These are phyloP conservation scores for Penicillium goetzii DNA, from an alignment of 495 filamentous ascomycete genomes.

Conservation along the genomic window DNA sequence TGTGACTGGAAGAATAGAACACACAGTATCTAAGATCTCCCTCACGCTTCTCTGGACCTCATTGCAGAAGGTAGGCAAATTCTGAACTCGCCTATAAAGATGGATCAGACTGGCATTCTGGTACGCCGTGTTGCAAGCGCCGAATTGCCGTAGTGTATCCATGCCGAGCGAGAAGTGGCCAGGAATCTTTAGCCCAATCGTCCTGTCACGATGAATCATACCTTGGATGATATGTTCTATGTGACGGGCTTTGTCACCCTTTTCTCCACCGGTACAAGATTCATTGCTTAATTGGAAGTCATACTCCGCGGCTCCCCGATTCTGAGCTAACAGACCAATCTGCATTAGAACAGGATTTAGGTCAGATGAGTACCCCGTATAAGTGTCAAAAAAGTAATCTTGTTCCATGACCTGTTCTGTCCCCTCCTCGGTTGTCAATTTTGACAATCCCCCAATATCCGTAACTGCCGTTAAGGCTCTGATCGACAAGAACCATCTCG, in stretches of 20 bases:
- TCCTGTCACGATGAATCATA: conserved; percentile 21
- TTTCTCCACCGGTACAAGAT: neutral
- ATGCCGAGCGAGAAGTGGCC: conserved; percentile 1
- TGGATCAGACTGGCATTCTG: conserved; percentile 21
- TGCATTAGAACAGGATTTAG: conserved; percentile 18
- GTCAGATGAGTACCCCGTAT: conserved; percentile 26
- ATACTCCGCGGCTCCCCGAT: neutral
- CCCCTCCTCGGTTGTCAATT: neutral
- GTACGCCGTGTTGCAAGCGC: conserved; percentile 23
- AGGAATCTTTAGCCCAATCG: conserved; percentile 12
- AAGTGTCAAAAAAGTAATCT: conserved; percentile 18
- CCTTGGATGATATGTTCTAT: conserved; percentile 14
- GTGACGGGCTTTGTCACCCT: neutral
- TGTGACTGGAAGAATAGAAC: conserved; percentile 15
- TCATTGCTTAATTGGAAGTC: neutral
- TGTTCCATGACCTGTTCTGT: conserved; percentile 5
- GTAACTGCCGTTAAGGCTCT: conserved; percentile 21
- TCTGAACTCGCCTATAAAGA: conserved; percentile 16
- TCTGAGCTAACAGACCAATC: conserved; percentile 13
- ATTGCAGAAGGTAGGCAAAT: conserved; percentile 3
- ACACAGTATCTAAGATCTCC: conserved; percentile 21
- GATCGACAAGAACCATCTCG: conserved; percentile 26
- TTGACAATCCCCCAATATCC: conserved; percentile 10
- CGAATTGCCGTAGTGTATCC: conserved; percentile 14
- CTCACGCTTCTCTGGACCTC: conserved; percentile 24